phyloP scores from a whole-genome alignment of 768 basidiomycete genomes.

The Amanita rimosa region DNA sequence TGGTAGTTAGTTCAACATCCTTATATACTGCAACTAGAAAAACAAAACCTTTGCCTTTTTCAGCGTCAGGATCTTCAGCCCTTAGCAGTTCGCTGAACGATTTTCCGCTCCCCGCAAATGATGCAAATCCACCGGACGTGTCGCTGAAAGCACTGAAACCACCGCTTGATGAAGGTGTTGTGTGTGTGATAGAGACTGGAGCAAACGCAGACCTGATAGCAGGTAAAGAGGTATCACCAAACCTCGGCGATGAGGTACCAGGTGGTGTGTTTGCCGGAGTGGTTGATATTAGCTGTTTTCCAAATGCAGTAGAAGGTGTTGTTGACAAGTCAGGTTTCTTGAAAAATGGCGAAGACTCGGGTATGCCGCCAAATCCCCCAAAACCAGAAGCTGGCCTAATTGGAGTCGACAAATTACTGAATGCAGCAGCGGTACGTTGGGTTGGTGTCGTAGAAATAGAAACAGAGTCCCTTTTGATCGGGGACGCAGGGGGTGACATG shows the following conservation, averaged over 20 bases:
- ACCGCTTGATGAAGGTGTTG: slow-evolving; percentile 19
- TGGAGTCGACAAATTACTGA: slow-evolving; percentile 20
- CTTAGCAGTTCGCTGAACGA: slow-evolving; percentile 30
- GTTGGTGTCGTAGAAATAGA: slow-evolving; percentile 4
- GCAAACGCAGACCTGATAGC: slow-evolving; percentile 23
- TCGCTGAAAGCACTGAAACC: slow-evolving; percentile 47
- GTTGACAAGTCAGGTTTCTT: slow-evolving; percentile 24
- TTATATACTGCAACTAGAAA: background rate
- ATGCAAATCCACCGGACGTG: slow-evolving; percentile 27
- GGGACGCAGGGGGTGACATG: slow-evolving; percentile 8
- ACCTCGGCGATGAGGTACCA: slow-evolving; percentile 19
- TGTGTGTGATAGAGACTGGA: slow-evolving; percentile 15
- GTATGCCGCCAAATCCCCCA: slow-evolving; percentile 34
- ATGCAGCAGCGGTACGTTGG: slow-evolving; percentile 13
- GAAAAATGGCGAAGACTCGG: slow-evolving; percentile 44
- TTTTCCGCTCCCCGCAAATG: slow-evolving; percentile 28
- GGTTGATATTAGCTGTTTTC: slow-evolving; percentile 2
- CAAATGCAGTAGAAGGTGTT: slow-evolving; percentile 27
- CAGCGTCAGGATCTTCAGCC: background rate
- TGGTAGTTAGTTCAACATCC: background rate
- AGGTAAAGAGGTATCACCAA: slow-evolving; percentile 27
- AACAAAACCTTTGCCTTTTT: background rate
- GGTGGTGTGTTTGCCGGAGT: slow-evolving; percentile 11
- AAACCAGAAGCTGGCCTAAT: slow-evolving; percentile 30
- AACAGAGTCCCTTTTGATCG: slow-evolving; percentile 6